Evolutionary conservation across 2,329 filamentous ascomycete species (phyloP).

Genomic region (Fusarium sp.): DNA sequence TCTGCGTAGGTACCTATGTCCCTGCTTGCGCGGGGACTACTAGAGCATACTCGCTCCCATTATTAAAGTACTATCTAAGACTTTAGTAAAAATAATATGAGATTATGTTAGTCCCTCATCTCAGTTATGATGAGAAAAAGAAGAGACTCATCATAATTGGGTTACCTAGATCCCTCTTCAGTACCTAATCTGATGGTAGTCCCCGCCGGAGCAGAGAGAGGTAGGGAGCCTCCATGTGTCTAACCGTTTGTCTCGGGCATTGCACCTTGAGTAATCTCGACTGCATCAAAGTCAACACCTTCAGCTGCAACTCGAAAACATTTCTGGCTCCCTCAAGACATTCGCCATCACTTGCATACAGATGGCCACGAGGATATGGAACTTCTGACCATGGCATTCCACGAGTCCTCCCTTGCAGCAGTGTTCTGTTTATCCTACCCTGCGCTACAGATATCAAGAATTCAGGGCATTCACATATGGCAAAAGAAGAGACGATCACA

Average conservation of each 20-base stretch:
- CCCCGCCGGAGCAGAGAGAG: neutral
- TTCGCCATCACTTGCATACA: neutral
- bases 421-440: neutral
- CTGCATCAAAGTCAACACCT: neutral
- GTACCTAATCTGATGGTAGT: too few relatives aligned
- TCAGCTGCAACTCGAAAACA: neutral
- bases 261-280: neutral
- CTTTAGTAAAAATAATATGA: too few relatives aligned
- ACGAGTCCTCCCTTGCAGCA: constrained; percentile 1
- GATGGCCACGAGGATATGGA: neutral
- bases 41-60: too few relatives aligned
- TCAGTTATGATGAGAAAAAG: too few relatives aligned
- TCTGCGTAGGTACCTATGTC: neutral
- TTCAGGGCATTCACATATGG: neutral
- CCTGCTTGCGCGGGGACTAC: too few relatives aligned
- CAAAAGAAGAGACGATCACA: neutral
- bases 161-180: too few relatives aligned
- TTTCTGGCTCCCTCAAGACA: neutral
- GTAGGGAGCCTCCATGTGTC: neutral
- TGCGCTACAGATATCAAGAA: neutral
- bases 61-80: too few relatives aligned
- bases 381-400: neutral
- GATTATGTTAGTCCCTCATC: too few relatives aligned
- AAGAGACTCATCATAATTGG: too few relatives aligned
- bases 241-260: neutral